phyloP scores from a whole-genome alignment of 1,284 basidiomycete genomes.

The Melanopsichium pennsylvanicum region DNA sequence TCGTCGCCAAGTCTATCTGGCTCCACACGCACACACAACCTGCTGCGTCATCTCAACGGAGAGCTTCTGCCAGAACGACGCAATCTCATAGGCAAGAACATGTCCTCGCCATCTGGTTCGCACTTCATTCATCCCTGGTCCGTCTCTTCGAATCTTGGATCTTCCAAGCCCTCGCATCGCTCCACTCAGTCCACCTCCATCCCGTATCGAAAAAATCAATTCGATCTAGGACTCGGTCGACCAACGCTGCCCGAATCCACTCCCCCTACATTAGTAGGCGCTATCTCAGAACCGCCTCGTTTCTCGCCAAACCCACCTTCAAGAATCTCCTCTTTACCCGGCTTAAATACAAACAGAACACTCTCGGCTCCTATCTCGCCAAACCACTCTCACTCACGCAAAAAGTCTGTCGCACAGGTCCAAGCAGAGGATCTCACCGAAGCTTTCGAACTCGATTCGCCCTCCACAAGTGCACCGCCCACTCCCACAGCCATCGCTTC shows the following conservation, averaged over 20 bases:
- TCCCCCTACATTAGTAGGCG: constrained; percentile 1
- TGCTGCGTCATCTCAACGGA: constrained; percentile 22
- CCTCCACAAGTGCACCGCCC: constrained; percentile 1
- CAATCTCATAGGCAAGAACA: constrained; percentile 29
- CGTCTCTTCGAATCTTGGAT: constrained; percentile 1
- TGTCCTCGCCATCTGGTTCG: neutral
- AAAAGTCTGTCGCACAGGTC: constrained; percentile 56
- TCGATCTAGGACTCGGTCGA: constrained; percentile 17
- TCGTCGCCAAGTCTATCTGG: neutral
- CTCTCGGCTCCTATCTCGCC: constrained; percentile 31
- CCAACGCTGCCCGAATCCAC: constrained; percentile 2
- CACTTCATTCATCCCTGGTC: constrained; percentile 33
- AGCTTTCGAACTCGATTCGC: constrained; percentile 53
- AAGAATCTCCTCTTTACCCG: constrained; percentile 17
- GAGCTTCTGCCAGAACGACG: constrained; percentile 20
- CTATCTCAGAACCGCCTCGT: no score
- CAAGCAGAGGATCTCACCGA: constrained; percentile 60
- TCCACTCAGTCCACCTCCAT: constrained; percentile 17
- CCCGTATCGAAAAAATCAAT: neutral
- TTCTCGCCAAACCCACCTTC: constrained; percentile 27
- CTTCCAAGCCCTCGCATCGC: constrained; percentile 19
- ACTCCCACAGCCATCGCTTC: constrained; percentile 7
- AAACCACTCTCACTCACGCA: constrained; percentile 60
- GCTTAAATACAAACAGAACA: constrained; percentile 10
- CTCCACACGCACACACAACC: constrained; percentile 7